These are phyloP conservation scores for Vaccinium corymbosum DNA, from an alignment of 148 eudicot species.

Conservation along the genomic window DNA sequence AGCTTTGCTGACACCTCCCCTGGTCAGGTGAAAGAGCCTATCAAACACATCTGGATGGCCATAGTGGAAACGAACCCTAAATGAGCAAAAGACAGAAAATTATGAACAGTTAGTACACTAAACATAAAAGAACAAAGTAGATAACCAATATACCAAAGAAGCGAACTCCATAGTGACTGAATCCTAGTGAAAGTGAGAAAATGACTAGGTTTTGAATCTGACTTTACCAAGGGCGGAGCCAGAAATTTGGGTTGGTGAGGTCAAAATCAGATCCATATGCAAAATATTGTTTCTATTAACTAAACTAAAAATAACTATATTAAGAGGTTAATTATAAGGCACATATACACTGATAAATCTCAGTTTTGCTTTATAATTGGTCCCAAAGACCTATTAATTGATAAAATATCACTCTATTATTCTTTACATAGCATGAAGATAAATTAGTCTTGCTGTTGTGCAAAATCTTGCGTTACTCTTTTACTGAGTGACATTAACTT, in stretches of 20 bases:
- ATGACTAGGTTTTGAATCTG: not conserved
- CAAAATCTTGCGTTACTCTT: not conserved
- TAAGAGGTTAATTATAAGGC: too few relatives aligned
- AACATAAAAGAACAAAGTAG: slow-evolving; percentile 5
- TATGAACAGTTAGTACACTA: not conserved
- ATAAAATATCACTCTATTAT: not conserved
- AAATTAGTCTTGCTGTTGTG: not conserved
- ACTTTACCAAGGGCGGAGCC: too few relatives aligned
- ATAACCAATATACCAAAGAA: not conserved
- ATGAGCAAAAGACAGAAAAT: slow-evolving; percentile 10
- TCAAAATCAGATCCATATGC: too few relatives aligned
- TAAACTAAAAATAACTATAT: too few relatives aligned
- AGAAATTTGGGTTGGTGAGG: too few relatives aligned
- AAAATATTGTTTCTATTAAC: too few relatives aligned
- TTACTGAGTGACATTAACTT: not conserved
- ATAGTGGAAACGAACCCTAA: slow-evolving; percentile 70
- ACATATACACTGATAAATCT: too few relatives aligned
- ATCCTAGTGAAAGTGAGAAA: not conserved
- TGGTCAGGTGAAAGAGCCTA: slow-evolving; percentile 58
- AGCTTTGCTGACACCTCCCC: slow-evolving; percentile 79
- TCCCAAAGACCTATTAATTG: too few relatives aligned
- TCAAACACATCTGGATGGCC: slow-evolving; percentile 81
- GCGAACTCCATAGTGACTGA: not conserved
- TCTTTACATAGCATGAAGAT: not conserved
- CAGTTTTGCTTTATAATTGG: too few relatives aligned